Conservation (phyloP, 371 early-diverging fungal species). For the Mucor saturninus region DNA sequence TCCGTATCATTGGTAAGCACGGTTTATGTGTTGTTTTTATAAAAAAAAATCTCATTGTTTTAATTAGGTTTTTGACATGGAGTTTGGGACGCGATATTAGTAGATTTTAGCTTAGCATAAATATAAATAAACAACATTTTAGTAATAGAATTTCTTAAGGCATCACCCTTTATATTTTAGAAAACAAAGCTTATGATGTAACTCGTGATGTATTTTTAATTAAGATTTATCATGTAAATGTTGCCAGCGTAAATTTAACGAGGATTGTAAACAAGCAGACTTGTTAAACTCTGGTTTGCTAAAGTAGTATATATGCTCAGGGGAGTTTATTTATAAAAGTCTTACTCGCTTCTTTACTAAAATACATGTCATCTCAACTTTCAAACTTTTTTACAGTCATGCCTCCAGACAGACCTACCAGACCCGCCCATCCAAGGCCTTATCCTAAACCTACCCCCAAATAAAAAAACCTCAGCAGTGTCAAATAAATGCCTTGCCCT, state of each 20-base stretch:
- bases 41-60: neutral
- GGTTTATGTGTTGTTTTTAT: neutral
- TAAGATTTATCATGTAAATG: neutral
- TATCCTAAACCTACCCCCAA: constrained; percentile 27
- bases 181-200: too few species aligned
- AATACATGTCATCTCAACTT: neutral
- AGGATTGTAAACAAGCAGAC: neutral
- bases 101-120: constrained; percentile 18
- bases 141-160: too few species aligned
- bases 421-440: constrained; percentile 29
- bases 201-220: too few species aligned
- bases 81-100: constrained; percentile 66
- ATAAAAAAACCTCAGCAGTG: neutral
- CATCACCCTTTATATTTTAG: too few species aligned
- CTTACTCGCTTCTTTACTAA: neutral
- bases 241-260: neutral
- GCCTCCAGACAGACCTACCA: constrained; percentile 34
- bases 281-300: too few species aligned
- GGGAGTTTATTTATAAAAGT: too few species aligned
- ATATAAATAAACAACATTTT: neutral
- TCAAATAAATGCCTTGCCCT: neutral
- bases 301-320: too few species aligned
- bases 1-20: constrained; percentile 39
- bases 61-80: constrained; percentile 65
- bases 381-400: neutral